Conservation (phyloP, 2,329 filamentous ascomycete species). For the Aspergillus sp. region DNA sequence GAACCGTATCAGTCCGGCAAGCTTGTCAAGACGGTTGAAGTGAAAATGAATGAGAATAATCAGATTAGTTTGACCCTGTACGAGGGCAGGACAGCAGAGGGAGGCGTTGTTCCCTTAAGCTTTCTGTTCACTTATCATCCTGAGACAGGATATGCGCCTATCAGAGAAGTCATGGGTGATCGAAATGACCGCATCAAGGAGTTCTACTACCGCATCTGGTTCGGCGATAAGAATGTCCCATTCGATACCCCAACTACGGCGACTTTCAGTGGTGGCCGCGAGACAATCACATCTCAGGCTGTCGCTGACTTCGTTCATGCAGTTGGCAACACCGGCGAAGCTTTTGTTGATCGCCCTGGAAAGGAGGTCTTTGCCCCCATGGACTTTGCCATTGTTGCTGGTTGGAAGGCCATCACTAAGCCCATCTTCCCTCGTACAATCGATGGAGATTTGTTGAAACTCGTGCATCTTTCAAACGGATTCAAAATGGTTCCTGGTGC, state of each 20-base stretch:
- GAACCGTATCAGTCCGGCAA: conserved; percentile 84
- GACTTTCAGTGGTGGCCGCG: conserved; percentile 82
- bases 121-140: conserved; percentile 91
- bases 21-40: conserved; percentile 82
- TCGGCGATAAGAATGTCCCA: conserved; percentile 77
- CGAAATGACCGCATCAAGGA: conserved; percentile 98
- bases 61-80: conserved; percentile 87
- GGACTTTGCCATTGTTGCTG: conserved; percentile 98
- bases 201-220: conserved; percentile 98
- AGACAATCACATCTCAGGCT: conserved; percentile 81
- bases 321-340: conserved; percentile 94
- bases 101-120: conserved; percentile 74
- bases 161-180: conserved; percentile 90
- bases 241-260: conserved; percentile 81
- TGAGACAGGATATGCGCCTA: conserved; percentile 94
- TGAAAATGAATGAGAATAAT: conserved; percentile 68
- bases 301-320: conserved; percentile 99
- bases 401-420: conserved; percentile 99
- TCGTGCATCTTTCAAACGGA: conserved; percentile 93
- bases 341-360: conserved; percentile 90
- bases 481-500: conserved; percentile 98
- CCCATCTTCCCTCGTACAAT: conserved; percentile 97
- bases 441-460: conserved; percentile 90
- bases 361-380: conserved; percentile 94
- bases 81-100: conserved; percentile 84